phyloP scores from a whole-genome alignment of 352 stramenopile species.

The Globisporangium iwayamae region DNA sequence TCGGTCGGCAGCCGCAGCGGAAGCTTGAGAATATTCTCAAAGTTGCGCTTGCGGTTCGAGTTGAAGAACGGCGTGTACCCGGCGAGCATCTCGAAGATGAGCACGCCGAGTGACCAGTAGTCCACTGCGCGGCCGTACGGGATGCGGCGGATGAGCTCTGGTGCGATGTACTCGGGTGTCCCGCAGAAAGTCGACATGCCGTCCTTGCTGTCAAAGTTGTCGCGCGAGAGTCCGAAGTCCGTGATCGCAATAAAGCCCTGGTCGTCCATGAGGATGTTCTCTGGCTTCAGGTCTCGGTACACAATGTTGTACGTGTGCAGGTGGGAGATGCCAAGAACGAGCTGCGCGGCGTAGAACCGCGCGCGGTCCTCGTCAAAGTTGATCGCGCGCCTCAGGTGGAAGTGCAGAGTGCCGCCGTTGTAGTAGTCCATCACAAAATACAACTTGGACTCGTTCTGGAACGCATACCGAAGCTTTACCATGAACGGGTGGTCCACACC shows the following conservation, averaged over 20 bases:
- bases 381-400: constrained; percentile 66
- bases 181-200: constrained; percentile 86
- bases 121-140: constrained; percentile 82
- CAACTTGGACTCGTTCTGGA: constrained; percentile 81
- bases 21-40: constrained; percentile 84
- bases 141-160: constrained; percentile 76
- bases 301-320: constrained; percentile 85
- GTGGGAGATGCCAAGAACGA: constrained; percentile 77
- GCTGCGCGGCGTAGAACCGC: constrained; percentile 77
- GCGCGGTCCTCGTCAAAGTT: constrained; percentile 69
- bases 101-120: constrained; percentile 85
- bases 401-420: constrained; percentile 81
- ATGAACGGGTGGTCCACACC: constrained; percentile 85
- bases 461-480: constrained; percentile 83
- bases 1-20: constrained; percentile 65
- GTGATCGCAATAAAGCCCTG: constrained; percentile 84
- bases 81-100: constrained; percentile 84
- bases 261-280: constrained; percentile 86
- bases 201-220: constrained; percentile 75
- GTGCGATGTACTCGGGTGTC: constrained; percentile 92
- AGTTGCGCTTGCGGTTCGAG: constrained; percentile 78
- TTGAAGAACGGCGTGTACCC: constrained; percentile 80
- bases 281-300: constrained; percentile 84
- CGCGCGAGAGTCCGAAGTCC: constrained; percentile 84
- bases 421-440: constrained; percentile 92